Evolutionary conservation across 1,284 basidiomycete species (phyloP), one percentile per base, ranked within the genome.

Genomic region (Pterulicium gracile): DNA sequence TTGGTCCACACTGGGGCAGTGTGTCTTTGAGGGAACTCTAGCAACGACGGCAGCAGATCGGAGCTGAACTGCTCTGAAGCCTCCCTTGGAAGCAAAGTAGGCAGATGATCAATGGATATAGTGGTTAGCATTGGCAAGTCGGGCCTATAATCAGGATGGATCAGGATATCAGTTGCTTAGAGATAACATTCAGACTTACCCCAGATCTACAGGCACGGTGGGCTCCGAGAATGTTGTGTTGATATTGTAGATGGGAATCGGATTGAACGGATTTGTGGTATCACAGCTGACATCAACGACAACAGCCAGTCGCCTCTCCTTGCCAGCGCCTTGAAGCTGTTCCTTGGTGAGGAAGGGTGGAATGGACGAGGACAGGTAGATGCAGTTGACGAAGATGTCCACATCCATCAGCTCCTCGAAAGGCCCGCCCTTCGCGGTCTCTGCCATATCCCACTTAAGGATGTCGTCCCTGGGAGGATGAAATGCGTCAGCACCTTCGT

Each of bases 301-400:
- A 39, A 94, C 82, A 24, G 81, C 75, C 50, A 99, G 67, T 47
- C 77, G 72, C 51, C 96, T 77, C 17, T 66, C 55, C 46, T 68
- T 63, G 19, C 93, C 93, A 10, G 88, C 90, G 18, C 72, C 70
- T 19, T 68, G 66, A 56, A 98, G 85, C 53, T 79, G 79, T 42
- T 91, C 81, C 34, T 65, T 64, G 10, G 86, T 88, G 50, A 98
- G 54, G 67, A 99, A 98, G 45, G 87, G 76, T 13, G 94, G 92
- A 55, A 98, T 98, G 53, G 79, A 72, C 45, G 84, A 78, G 45
- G 81, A 85, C 50, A 99, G 84, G 68, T 99, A 98, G 66, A 99
- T 99, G 79, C 96, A 98, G 73, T 99, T 99, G 74, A 99, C 82
- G 59, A 99, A 98, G 60, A 99, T 83, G 68, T 99, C 96, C 52